Conservation (phyloP, 2,329 filamentous ascomycete species). For the Ophiognomonia clavigignenti-juglandacearum region DNA sequence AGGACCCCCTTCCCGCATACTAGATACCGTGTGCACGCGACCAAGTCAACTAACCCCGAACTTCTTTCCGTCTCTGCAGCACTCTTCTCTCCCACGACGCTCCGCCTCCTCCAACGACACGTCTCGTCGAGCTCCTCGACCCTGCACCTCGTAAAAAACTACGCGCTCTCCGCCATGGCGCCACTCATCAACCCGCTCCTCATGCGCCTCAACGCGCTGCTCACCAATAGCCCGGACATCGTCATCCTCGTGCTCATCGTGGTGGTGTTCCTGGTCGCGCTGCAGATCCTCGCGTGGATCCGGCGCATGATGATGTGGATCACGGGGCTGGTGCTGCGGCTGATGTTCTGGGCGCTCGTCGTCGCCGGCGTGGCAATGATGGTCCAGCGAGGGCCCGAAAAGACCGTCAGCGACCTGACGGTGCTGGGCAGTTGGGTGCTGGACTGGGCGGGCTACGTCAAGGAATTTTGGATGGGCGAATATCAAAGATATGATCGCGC, state of each 20-base stretch:
- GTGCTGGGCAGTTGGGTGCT: conserved; percentile 37
- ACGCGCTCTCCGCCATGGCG: conserved; percentile 29
- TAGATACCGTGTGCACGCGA: not conserved
- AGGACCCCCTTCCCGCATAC: not conserved
- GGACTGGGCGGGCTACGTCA: conserved; percentile 43
- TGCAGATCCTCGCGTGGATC: conserved; percentile 66
- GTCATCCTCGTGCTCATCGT: conserved; percentile 44
- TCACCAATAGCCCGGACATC: conserved; percentile 36
- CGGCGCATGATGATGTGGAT: conserved; percentile 72
- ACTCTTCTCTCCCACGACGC: conserved; percentile 32
- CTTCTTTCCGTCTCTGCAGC: conserved; percentile 14
- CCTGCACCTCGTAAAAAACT: conserved; percentile 34
- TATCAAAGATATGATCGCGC: conserved; percentile 52
- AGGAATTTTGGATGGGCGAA: conserved; percentile 52
- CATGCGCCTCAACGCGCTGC: conserved; percentile 32
- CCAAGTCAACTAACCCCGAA: not conserved
- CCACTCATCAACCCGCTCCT: conserved; percentile 39
- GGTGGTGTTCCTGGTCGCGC: conserved; percentile 50
- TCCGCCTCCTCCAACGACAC: conserved; percentile 44
- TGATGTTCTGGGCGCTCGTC: conserved; percentile 61
- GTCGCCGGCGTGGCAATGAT: conserved; percentile 49
- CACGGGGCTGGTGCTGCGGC: conserved; percentile 59
- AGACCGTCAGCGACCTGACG: conserved; percentile 55
- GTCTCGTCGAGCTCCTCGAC: conserved; percentile 42
- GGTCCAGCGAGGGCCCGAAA: conserved; percentile 62